A percentile compares a stretch with the other conserved stretches of the same genome.
Evolutionary conservation across 2,329 filamentous ascomycete genomes (phyloP).

Genomic region (Monosporascus ibericus): DNA sequence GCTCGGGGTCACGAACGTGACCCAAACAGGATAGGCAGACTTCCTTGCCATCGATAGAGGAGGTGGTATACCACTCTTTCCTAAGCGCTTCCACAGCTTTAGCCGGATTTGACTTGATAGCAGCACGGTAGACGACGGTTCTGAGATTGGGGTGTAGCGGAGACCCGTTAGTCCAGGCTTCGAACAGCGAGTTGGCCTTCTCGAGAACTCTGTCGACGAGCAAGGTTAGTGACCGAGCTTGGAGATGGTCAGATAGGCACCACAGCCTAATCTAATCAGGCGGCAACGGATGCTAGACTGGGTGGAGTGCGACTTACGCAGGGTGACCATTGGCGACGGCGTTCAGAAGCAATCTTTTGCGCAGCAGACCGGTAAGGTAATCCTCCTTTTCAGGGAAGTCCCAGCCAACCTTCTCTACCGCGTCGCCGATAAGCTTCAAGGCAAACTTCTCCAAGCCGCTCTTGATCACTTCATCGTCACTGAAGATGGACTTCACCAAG

Average conservation of each 20-base stretch:
- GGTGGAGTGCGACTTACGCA: conserved; percentile 44
- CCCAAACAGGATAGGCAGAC: conserved; percentile 74
- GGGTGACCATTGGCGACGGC: conserved; percentile 74
- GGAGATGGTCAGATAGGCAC: neutral
- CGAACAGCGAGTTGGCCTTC: conserved; percentile 74
- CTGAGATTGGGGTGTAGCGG: conserved; percentile 79
- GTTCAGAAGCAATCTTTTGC: conserved; percentile 70
- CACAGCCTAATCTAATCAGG: neutral
- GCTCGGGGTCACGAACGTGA: conserved; percentile 58
- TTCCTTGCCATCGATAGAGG: conserved; percentile 86
- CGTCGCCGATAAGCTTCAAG: conserved; percentile 67
- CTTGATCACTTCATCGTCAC: conserved; percentile 65
- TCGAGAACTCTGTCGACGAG: conserved; percentile 48
- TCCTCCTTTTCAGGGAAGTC: conserved; percentile 72
- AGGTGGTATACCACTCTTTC: conserved; percentile 76
- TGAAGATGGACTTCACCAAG: conserved; percentile 79
- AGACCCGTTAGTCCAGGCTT: conserved; percentile 65
- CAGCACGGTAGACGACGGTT: conserved; percentile 71
- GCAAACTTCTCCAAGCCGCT: conserved; percentile 72
- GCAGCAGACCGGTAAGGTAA: conserved; percentile 74
- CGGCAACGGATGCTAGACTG: conserved; percentile 2
- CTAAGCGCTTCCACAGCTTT: conserved; percentile 68
- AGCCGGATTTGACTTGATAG: conserved; percentile 63
- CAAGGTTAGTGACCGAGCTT: conserved; percentile 10
- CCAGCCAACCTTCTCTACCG: conserved; percentile 79